Evolutionary conservation across 2,329 filamentous ascomycete genomes (phyloP), one percentile per base, ranked within the genome.

Genomic region (Alternaria sp.): DNA sequence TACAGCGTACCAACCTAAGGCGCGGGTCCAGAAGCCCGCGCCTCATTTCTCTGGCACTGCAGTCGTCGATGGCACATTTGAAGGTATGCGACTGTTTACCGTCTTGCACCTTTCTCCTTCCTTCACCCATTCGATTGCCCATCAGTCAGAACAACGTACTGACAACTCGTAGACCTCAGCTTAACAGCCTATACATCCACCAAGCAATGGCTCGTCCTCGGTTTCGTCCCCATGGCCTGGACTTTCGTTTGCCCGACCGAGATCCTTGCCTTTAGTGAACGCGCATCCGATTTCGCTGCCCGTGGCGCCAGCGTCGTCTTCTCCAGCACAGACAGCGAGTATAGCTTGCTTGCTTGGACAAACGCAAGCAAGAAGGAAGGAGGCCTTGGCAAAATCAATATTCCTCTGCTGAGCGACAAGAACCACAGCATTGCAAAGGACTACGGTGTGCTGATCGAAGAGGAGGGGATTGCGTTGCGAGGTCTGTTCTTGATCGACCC

Each of bases 221-320:
- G 87, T 68, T 90, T 90, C 83, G 87, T 90, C 78, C 88, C 88
- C 61, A 88, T 89, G 81, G 88, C 89, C 72, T 90, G 88, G 84
- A 89, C 88, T 70, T 90, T 90, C 70, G 87, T 90, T 75, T 90
- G 88, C 82, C 87, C 87, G 26, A 88, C 87, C 75, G 87, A 90
- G 80, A 89, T 90, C 80, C 85, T 88, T 73, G 87, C 88, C 74
- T 90, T 87, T 82, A 87, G 86, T 78, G 86, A 89, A 60, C 86
- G 87, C 58, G 83, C 87, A n/a, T 76, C 85, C 58, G 86, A 88
- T 71, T 90, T 90, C 80, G 81, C 82, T 64, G 83, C 82, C 63
- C 86, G 89, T 75, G 86, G 86, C 77, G 87, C 87, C 65, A 80
- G 84, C 61, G 87, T 90, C 58, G 84, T 88, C 61, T 89, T 88